These are phyloP conservation scores for Pichia manshurica DNA, from an alignment of 805 yeast species.

Conservation along the genomic window DNA sequence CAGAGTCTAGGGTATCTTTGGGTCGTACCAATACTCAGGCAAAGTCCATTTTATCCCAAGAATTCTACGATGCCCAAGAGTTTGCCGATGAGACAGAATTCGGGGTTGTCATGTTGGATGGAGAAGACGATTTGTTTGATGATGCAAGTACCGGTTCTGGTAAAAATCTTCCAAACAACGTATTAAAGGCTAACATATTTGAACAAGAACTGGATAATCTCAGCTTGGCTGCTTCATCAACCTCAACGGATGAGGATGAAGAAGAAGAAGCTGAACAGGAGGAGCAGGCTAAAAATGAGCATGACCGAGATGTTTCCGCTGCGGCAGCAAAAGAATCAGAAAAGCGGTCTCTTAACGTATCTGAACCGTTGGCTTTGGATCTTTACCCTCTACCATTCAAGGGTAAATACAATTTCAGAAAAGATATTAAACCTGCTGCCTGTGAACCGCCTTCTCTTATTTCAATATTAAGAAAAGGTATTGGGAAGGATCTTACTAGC, in stretches of 20 bases:
- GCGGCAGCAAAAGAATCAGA: conserved; percentile 1
- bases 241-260: not conserved
- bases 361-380: conserved; percentile 27
- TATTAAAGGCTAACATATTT: not conserved
- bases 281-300: not conserved
- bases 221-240: not conserved
- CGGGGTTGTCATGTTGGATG: conserved; percentile 53
- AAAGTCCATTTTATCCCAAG: conserved; percentile 41
- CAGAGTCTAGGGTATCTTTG: conserved; percentile 22
- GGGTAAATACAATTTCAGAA: conserved; percentile 44
- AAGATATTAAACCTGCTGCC: conserved; percentile 50
- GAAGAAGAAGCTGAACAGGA: not conserved
- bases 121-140: conserved; percentile 8
- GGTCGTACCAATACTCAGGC: conserved; percentile 15
- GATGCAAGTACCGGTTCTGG: not conserved
- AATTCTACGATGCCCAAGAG: conserved; percentile 68
- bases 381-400: conserved; percentile 66
- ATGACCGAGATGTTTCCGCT: conserved; percentile 2
- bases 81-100: conserved; percentile 40
- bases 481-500: conserved; percentile 82
- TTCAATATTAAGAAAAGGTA: conserved; percentile 77
- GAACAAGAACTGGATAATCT: conserved; percentile 1
- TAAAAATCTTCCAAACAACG: not conserved
- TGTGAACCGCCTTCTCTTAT: conserved; percentile 78
- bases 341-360: no score